Conservation (phyloP, 225 moss, liverwort and hornwort species). For the Asterella californica region DNA sequence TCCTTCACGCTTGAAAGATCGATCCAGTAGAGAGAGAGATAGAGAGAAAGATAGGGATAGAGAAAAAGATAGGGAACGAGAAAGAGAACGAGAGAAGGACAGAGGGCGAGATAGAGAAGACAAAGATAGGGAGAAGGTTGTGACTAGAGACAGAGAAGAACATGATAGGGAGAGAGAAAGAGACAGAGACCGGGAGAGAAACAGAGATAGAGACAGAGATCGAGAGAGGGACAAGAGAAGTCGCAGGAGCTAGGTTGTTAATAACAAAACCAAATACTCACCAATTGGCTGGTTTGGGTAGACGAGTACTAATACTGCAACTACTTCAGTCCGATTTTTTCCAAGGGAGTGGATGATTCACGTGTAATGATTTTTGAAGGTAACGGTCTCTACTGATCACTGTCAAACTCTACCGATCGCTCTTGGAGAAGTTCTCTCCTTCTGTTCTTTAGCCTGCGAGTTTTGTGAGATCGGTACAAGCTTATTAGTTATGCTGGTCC, state of each 20-base stretch:
- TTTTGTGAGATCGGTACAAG: background rate
- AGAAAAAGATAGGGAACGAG: constrained; percentile 48
- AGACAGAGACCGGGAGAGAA: constrained; percentile 67
- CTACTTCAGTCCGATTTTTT: constrained; percentile 7
- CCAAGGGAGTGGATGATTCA: background rate
- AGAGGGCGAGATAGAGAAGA: constrained; percentile 61
- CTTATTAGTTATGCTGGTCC: no score
- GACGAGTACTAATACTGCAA: constrained; percentile 6
- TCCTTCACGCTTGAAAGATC: constrained; percentile 68
- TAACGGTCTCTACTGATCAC: background rate
- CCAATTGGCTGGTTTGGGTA: background rate
- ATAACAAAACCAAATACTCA: constrained; percentile 1
- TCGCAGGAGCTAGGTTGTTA: constrained; percentile 37
- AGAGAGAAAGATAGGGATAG: constrained; percentile 59
- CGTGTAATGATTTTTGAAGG: background rate
- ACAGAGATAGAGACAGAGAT: constrained; percentile 63
- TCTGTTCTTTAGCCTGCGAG: background rate
- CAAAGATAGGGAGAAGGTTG: constrained; percentile 53
- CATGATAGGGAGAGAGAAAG: constrained; percentile 64
- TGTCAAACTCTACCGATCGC: no score
- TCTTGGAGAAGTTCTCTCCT: no score
- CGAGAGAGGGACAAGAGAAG: constrained; percentile 53
- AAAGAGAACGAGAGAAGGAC: constrained; percentile 42
- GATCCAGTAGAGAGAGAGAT: constrained; percentile 71
- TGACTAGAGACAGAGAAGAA: constrained; percentile 68